Percentiles rank a stretch among this genome's conserved stretches.
Evolutionary conservation across 2,329 filamentous ascomycete genomes (phyloP).

Genomic region (Knufia fluminis): DNA sequence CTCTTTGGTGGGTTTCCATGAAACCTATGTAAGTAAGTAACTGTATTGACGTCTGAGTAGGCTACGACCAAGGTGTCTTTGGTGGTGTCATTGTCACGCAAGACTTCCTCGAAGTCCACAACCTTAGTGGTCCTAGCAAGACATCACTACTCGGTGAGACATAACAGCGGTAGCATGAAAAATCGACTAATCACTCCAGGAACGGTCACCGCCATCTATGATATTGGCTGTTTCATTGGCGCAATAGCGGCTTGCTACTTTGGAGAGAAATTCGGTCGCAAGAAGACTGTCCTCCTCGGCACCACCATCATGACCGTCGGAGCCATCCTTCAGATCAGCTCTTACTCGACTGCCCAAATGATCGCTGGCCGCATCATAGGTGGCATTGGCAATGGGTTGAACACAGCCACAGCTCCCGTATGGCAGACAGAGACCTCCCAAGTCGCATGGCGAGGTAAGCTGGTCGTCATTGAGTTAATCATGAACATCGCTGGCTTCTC

Average conservation of each 20-base stretch:
- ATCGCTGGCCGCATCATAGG: constrained; percentile 40
- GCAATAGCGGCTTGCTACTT: constrained; percentile 39
- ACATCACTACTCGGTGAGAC: constrained; percentile 20
- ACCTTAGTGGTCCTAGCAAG: constrained; percentile 33
- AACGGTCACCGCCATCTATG: constrained; percentile 50
- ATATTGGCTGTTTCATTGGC: constrained; percentile 53
- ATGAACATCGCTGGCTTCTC: constrained; percentile 44
- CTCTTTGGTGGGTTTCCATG: too few relatives aligned
- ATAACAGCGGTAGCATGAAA: neutral
- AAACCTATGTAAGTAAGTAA: too few relatives aligned
- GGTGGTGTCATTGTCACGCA: constrained; percentile 47
- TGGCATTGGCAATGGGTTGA: constrained; percentile 44
- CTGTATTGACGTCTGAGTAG: too few relatives aligned
- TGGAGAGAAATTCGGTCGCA: constrained; percentile 41
- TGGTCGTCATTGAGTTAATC: constrained; percentile 42
- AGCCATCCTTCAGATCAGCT: constrained; percentile 39
- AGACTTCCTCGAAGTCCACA: constrained; percentile 42
- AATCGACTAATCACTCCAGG: constrained; percentile 10
- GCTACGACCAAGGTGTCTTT: constrained; percentile 46
- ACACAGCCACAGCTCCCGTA: constrained; percentile 41
- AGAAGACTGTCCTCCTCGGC: constrained; percentile 40
- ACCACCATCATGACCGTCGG: constrained; percentile 42
- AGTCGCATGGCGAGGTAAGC: constrained; percentile 35
- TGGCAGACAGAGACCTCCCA: constrained; percentile 45
- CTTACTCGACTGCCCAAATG: constrained; percentile 40